Base-by-base conservation (phyloP, 2,329 filamentous ascomycete genomes). In the Aureobasidium sp. region DNA sequence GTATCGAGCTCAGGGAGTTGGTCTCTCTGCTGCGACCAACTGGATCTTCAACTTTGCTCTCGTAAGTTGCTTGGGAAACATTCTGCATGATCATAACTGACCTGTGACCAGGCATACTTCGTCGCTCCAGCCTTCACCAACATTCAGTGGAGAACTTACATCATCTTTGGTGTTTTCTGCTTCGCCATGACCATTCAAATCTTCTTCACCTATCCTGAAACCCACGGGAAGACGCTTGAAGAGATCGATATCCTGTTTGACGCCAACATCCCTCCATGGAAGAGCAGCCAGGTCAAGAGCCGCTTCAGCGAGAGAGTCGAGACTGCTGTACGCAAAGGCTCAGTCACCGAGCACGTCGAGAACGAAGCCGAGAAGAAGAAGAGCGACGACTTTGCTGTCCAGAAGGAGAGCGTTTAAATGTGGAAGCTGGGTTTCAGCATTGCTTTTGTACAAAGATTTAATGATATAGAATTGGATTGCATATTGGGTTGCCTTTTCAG, bases 21-120 rank as follows among this genome's bases (percentile, higher is more conserved):
- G 80, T 25, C 73, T 86, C 45, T 77, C 83, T 0, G 80, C 82
- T 2, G 75, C 82, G 20, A 78, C 79, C 15, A 85, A 84, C 68
- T 79, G 78, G 78, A 55, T 57, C 36, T 49, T 64, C 31, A 56
- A 56, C 52, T 56, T 56, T 9, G 36, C 44, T 39, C 79, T 72
- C 85, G 3, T 83, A 81, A 68, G 85, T 4, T 11, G 1, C 22
- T 1, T 14, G 2, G 27, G 22, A 25, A 17, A 5, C 6, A 2
- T 2, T 27, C 6, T 45, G 22, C 22, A 3, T 17, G 42, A 45
- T 7, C 15, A 45, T 5, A 12, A 14, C 45, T 57, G 31, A 86
- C 85, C 71, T 84, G 84, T 68, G 83, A 83, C 0, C 75, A 86
- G 14, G 82, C 81, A 34, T 77, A 84, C 45, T 86, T 84, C 69